A percentile compares a stretch with the other conserved stretches of the same genome.
Evolutionary conservation across 2,329 filamentous ascomycete species (phyloP).

Genomic region (Zalaria sp.): DNA sequence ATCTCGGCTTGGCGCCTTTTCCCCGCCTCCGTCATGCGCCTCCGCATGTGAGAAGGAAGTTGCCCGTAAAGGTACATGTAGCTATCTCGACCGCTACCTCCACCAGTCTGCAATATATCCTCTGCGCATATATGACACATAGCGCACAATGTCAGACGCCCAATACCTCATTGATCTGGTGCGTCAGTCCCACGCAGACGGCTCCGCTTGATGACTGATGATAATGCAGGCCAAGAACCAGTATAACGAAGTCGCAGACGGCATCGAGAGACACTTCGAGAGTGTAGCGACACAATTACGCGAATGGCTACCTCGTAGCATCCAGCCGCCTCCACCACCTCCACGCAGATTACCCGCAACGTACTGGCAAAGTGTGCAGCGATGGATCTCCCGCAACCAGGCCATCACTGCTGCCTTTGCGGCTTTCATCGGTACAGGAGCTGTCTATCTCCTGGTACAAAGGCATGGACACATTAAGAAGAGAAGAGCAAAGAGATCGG

Average conservation of each 20-base stretch:
- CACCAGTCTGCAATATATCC: too few relatives aligned
- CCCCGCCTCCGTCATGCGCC: too few relatives aligned
- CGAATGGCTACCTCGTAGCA: conserved; percentile 41
- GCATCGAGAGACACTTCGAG: conserved; percentile 71
- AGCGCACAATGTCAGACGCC: conserved; percentile 16
- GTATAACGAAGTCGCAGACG: conserved; percentile 53
- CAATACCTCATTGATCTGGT: conserved; percentile 18
- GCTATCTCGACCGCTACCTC: too few relatives aligned
- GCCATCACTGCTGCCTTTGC: conserved; percentile 58
- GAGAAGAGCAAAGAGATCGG: conserved; percentile 63
- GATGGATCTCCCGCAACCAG: conserved; percentile 62
- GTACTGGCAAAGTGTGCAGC: conserved; percentile 44
- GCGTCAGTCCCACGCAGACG: not conserved
- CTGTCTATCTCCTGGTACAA: conserved; percentile 39
- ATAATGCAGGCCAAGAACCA: conserved; percentile 14
- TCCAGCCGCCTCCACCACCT: conserved; percentile 38
- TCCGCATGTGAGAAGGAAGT: too few relatives aligned
- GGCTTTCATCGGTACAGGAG: conserved; percentile 53
- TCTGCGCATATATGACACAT: not conserved
- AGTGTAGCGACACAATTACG: conserved; percentile 56
- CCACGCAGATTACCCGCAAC: conserved; percentile 25
- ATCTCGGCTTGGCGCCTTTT: too few relatives aligned
- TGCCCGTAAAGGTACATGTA: too few relatives aligned
- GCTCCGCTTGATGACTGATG: conserved; percentile 1
- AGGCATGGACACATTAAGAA: conserved; percentile 47